Percentiles rank a stretch among this genome's conserved stretches.
phyloP scores from a whole-genome alignment of 257 asterid genomes.

The Marsdenia floribunda region DNA sequence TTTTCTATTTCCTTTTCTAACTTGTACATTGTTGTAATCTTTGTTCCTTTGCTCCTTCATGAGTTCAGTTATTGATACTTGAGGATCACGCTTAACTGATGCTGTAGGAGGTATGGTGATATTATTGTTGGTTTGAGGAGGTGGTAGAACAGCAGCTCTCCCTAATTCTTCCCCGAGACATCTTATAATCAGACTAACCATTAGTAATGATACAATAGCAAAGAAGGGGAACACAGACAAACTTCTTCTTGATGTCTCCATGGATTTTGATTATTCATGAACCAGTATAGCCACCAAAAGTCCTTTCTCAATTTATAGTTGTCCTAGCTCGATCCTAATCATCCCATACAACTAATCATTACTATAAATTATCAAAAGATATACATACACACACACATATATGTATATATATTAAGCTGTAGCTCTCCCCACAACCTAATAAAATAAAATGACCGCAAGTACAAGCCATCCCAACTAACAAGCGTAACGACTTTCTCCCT shows the following conservation, averaged over 20 bases:
- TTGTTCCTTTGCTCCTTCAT: not conserved
- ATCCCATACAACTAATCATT: not conserved
- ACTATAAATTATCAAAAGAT: not conserved
- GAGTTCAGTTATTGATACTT: not conserved
- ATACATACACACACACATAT: not conserved
- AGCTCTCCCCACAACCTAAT: too few relatives aligned
- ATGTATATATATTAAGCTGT: too few relatives aligned
- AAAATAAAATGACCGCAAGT: not conserved
- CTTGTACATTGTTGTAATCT: conserved; percentile 5
- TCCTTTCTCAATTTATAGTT: not conserved
- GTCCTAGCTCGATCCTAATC: not conserved
- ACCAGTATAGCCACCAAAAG: not conserved
- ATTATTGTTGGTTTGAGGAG: conserved; percentile 3
- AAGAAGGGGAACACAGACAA: conserved; percentile 8
- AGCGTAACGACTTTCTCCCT: not conserved
- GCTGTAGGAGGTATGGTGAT: not conserved
- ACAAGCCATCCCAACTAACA: conserved; percentile 3
- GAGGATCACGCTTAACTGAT: not conserved
- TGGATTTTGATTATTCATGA: conserved; percentile 10
- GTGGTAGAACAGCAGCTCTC: not conserved
- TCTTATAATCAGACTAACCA: not conserved
- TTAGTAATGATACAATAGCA: not conserved
- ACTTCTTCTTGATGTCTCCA: conserved; percentile 19
- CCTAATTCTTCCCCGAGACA: conserved; percentile 5
- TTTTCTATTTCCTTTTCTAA: not conserved